Evolutionary conservation across 1,284 basidiomycete genomes (phyloP).

Genomic region (Rhodotorula sp.): DNA sequence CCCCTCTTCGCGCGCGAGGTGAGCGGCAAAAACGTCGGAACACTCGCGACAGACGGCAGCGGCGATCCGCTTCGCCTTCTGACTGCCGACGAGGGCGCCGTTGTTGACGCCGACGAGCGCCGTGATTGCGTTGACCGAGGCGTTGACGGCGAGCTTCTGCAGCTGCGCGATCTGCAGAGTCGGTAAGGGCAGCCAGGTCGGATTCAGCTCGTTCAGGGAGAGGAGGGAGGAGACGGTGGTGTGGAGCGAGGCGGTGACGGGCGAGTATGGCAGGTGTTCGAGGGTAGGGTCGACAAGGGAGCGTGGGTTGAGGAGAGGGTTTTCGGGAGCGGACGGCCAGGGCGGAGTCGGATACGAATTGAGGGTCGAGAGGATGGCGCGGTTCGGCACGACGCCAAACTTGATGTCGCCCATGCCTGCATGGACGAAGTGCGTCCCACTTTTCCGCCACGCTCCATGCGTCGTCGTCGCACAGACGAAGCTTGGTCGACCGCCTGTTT

Average conservation of each 20-base stretch:
- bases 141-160: constrained; percentile 80
- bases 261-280: constrained; percentile 56
- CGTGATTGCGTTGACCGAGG: constrained; percentile 82
- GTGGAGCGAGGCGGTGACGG: constrained; percentile 57
- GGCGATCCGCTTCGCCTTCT: constrained; percentile 39
- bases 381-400: constrained; percentile 76
- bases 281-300: constrained; percentile 50
- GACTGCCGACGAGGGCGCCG: constrained; percentile 57
- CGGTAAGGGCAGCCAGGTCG: constrained; percentile 67
- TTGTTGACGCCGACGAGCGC: constrained; percentile 78
- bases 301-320: constrained; percentile 41
- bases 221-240: constrained; percentile 67
- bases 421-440: constrained; percentile 61
- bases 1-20: constrained; percentile 34
- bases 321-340: constrained; percentile 27
- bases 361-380: constrained; percentile 44
- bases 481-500: constrained; percentile 63
- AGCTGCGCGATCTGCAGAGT: constrained; percentile 70
- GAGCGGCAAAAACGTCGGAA: constrained; percentile 41
- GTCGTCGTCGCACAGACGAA: constrained; percentile 81
- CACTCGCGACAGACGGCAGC: constrained; percentile 42
- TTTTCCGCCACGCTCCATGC: constrained; percentile 64
- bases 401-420: constrained; percentile 68
- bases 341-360: constrained; percentile 24
- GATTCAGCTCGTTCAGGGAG: constrained; percentile 59